phyloP scores from a whole-genome alignment of 2,329 filamentous ascomycete species.

The Aspergillus sp. region DNA sequence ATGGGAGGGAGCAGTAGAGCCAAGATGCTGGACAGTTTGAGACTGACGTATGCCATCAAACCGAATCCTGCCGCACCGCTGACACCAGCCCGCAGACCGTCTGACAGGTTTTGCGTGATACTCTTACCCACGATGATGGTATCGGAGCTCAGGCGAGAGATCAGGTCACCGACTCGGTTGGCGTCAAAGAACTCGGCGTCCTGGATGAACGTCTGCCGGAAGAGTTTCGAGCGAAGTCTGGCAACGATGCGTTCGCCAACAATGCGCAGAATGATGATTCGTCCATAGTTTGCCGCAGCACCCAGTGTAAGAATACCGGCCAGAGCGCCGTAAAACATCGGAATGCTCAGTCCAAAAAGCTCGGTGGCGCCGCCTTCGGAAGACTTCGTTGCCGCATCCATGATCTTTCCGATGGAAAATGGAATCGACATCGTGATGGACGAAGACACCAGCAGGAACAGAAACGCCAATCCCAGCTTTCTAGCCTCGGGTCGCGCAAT shows the following conservation, averaged over 20 bases:
- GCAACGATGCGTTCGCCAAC: constrained; percentile 94
- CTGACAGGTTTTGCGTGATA: constrained; percentile 95
- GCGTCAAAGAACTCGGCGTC: constrained; percentile 99
- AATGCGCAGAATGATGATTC: constrained; percentile 88
- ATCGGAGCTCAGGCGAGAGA: constrained; percentile 91
- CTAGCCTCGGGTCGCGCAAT: constrained; percentile 83
- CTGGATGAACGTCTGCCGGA: constrained; percentile 89
- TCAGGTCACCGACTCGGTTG: constrained; percentile 92
- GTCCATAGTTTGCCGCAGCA: constrained; percentile 86
- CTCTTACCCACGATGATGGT: constrained; percentile 98
- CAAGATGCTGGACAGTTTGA: constrained; percentile 84
- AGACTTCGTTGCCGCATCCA: constrained; percentile 83
- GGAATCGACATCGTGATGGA: constrained; percentile 94
- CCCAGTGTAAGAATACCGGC: constrained; percentile 75
- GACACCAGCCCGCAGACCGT: constrained; percentile 87
- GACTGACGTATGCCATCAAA: constrained; percentile 94
- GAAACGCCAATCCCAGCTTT: constrained; percentile 75
- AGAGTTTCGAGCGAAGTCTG: constrained; percentile 82
- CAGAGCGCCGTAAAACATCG: constrained; percentile 84
- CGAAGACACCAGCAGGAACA: constrained; percentile 84
- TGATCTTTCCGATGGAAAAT: constrained; percentile 92
- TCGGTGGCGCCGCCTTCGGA: constrained; percentile 61
- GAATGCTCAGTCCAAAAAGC: constrained; percentile 80
- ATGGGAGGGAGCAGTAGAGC: constrained; percentile 87
- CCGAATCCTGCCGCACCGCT: constrained; percentile 86